phyloP scores from a whole-genome alignment of 768 basidiomycete species.

The Leucocoprinus sp. region DNA sequence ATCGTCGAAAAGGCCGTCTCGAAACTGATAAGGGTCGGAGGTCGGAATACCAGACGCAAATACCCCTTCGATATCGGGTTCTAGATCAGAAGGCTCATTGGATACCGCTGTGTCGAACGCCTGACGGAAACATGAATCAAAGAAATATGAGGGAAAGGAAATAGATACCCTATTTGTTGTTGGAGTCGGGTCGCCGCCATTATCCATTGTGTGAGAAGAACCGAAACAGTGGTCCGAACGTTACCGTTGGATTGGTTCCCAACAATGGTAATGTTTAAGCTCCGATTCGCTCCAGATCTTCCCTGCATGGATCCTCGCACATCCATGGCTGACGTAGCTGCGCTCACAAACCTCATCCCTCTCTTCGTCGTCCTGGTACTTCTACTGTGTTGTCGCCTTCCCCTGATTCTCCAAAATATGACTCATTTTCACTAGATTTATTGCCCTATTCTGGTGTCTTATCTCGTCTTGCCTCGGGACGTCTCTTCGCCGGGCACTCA shows the following conservation, averaged over 20 bases:
- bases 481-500: slow-evolving; percentile 36
- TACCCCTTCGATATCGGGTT: slow-evolving; percentile 37
- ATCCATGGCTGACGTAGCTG: slow-evolving; percentile 2
- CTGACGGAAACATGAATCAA: slow-evolving; percentile 20
- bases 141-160: slow-evolving; percentile 3
- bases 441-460: slow-evolving; percentile 54
- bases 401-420: neutral
- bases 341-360: slow-evolving; percentile 21
- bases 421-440: slow-evolving; percentile 17
- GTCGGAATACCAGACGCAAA: slow-evolving; percentile 25
- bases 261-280: slow-evolving; percentile 13
- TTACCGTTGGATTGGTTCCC: slow-evolving; percentile 26
- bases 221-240: slow-evolving; percentile 30
- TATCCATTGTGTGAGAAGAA: slow-evolving; percentile 30
- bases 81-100: slow-evolving; percentile 30
- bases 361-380: slow-evolving; percentile 39
- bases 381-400: slow-evolving; percentile 33
- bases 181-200: slow-evolving; percentile 21
- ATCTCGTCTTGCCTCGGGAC: slow-evolving; percentile 60
- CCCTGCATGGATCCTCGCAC: neutral
- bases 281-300: slow-evolving; percentile 17
- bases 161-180: slow-evolving; percentile 19
- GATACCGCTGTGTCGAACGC: slow-evolving; percentile 44
- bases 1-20: slow-evolving; percentile 50
- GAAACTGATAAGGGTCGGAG: slow-evolving; percentile 62